Percentiles rank a stretch among this genome's conserved stretches.
These are phyloP conservation scores for Closterium sp. DNA, from an alignment of 139 green algal species.

Conservation along the genomic window DNA sequence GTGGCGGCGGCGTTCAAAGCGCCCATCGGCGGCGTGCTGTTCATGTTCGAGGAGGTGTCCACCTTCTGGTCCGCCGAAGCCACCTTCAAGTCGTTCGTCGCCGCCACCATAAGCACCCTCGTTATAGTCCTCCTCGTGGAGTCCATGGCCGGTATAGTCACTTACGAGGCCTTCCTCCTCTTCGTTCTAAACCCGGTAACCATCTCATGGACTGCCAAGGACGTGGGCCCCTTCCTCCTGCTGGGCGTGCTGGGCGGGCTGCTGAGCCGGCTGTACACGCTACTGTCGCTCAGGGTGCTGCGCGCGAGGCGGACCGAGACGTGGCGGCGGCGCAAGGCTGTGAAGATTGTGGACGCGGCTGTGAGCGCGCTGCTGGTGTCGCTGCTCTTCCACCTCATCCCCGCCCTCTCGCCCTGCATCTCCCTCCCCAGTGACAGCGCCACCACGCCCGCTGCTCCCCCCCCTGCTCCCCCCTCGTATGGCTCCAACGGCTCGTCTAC, in stretches of 20 bases:
- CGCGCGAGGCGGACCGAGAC: not conserved
- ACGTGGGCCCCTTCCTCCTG: not conserved
- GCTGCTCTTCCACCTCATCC: not conserved
- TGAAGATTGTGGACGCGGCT: not conserved
- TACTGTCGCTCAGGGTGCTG: not conserved
- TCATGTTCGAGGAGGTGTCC: constrained; percentile 84
- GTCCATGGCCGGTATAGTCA: not conserved
- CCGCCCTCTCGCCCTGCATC: not conserved
- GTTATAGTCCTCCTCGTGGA: not conserved
- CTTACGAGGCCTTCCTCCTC: not conserved
- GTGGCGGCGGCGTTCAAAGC: constrained; percentile 80
- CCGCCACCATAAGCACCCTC: not conserved
- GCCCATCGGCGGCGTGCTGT: constrained; percentile 89
- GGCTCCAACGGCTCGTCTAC: not conserved
- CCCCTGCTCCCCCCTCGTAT: not conserved
- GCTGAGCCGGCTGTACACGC: not conserved
- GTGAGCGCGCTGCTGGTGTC: not conserved
- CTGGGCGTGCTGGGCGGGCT: not conserved
- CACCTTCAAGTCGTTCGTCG: constrained; percentile 3
- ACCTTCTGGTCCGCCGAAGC: constrained; percentile 60
- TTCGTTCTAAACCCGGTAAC: not conserved
- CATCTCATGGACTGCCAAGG: not conserved
- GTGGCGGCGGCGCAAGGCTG: not conserved
- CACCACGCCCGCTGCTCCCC: not conserved
- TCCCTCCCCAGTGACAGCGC: not conserved